Evolutionary conservation across 495 filamentous ascomycete genomes (phyloP).

Genomic region (Penicillium taxi): DNA sequence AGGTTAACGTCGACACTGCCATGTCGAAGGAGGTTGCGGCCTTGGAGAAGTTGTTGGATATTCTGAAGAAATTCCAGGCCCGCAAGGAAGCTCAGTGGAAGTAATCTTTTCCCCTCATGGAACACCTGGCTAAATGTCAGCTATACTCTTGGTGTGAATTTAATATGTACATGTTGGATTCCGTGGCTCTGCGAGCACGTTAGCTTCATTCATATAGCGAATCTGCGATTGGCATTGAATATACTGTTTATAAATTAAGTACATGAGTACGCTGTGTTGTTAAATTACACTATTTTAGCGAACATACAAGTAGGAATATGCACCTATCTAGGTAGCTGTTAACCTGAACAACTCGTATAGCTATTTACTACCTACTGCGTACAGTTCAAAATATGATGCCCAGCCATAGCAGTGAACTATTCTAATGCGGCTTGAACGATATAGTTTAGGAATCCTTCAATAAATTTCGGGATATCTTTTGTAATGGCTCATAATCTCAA

Average conservation of each 20-base stretch:
- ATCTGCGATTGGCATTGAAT: slow-evolving; percentile 3
- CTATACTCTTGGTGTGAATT: slow-evolving; percentile 8
- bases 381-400: too few species aligned
- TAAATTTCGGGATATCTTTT: too few species aligned
- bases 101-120: slow-evolving; percentile 27
- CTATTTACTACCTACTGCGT: too few species aligned
- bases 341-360: too few species aligned
- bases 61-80: slow-evolving; percentile 65
- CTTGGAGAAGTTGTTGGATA: slow-evolving; percentile 63
- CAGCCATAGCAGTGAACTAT: too few species aligned
- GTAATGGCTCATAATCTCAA: too few species aligned
- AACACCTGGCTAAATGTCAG: slow-evolving; percentile 4
- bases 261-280: too few species aligned
- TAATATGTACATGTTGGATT: slow-evolving; percentile 30
- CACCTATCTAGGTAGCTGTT: too few species aligned
- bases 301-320: too few species aligned
- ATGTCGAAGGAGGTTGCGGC: slow-evolving; percentile 62
- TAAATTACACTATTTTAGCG: too few species aligned
- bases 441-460: too few species aligned
- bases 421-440: too few species aligned
- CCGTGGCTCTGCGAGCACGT: slow-evolving; percentile 13
- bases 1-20: slow-evolving; percentile 47
- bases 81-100: slow-evolving; percentile 61
- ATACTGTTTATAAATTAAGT: background rate
- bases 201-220: slow-evolving; percentile 12